Base-by-base conservation (phyloP, 1,284 basidiomycete species). In the Albatrellus sp. region DNA sequence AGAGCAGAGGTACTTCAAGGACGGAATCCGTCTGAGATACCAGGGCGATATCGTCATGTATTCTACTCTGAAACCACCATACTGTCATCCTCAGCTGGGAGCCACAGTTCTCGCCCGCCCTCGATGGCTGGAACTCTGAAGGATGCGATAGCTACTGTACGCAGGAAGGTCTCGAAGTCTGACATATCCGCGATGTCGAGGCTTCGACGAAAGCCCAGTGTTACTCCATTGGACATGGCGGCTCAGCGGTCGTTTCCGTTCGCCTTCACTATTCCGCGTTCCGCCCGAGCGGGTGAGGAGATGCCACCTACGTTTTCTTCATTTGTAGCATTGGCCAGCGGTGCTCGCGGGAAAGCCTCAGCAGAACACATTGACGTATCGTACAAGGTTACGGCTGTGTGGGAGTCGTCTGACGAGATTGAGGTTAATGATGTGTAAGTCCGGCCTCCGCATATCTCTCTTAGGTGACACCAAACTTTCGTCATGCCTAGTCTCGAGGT, bases 301-400 rank as follows among this genome's bases (percentile, higher is more conserved):
- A 58, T 84, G 32, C 81, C 81, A 0, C 64, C 75, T 0, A 74
- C 75, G 0, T 79, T 78, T 52, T 65, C 64, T 24, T 54, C 61
- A 5, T 56, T 61, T 14, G 52, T 54, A 2, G 55, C 16, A 49
- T 54, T 8, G 37, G 56, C 54, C 11, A 50, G 52, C 41, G 56
- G 54, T 9, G 47, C 53, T 29, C 59, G 59, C n/a, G 61, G 55
- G 10, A 57, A 60, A 17, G 53, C 65, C 0, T 60, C 61, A 45
- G 65, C 65, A 45, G 73, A 72, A 48, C 60, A 61, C 36, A 56
- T 66, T 7, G 63, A 70, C 41, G 58, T 84, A 4, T 59, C 66
- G 35, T 85, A 84, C 55, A 68, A 64, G 46, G 55, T 84, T 16
- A 62, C 64, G 10, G 75, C 69, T 7, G 52, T 64, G n/a, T 83